Evolutionary conservation across 805 yeast genomes (phyloP), one percentile per base, ranked within the genome.

Genomic region (Pichia insulana): DNA sequence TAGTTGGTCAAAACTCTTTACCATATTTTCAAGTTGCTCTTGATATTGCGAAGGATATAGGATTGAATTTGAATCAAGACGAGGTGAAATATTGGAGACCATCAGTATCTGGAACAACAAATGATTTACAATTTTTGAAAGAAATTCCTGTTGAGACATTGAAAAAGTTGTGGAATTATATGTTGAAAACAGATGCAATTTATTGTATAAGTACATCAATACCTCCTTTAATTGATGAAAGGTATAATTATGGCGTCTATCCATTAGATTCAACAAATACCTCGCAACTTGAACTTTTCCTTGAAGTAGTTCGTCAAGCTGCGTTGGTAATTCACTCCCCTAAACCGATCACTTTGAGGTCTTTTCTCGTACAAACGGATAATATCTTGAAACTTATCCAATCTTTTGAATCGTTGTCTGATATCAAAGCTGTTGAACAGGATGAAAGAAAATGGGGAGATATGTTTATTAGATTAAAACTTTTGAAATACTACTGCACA

Each of bases 161-260:
- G 12, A 50, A 43, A 30, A 10, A 15, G 13, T 34, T 53, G 16
- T 52, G 56, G 56, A 49, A 50, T 34, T 39, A 47, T 39, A 30
- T 52, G 18, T 28, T 45, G 13, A 13, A 17, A 3, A 8, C 33
- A 7, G 56, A 53, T 40, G 37, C 50, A 1, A 17, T n/a, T 7
- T 52, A 45, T 41, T 41, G 40, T 8, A 26, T 40, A 16, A n/a
- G 13, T 8, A n/a, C 34, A 4, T 46, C 44, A 5, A 16, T 40
- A 1, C 51, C 51, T 6, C 39, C 49, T 18, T 17, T 45, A 11
- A 42, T 53, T 18, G 41, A 52, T 35, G 36, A 45, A 17, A 41
- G 45, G 6, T 50, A 19, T 30, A 45, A 47, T 20, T 43, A 42
- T 36, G 47, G 40, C 7, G 37, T 32, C 25, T 46, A 47, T 37